Percentiles rank a stretch among this genome's conserved stretches.
Conservation (phyloP, 1,139 yeast genomes). For the Geotrichum klebahnii region DNA sequence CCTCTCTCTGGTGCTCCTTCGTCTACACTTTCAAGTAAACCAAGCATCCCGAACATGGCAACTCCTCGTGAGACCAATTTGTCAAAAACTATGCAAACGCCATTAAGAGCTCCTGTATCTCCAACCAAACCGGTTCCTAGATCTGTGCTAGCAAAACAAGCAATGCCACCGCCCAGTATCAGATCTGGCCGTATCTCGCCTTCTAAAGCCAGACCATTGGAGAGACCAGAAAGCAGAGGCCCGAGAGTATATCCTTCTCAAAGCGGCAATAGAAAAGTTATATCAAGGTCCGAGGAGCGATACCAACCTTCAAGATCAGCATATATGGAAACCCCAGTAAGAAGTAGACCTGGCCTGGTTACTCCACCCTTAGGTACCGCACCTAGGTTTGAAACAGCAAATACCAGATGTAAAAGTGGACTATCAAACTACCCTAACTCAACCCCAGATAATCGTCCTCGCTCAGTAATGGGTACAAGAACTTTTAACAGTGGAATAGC, state of each 20-base stretch:
- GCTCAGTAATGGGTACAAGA: neutral
- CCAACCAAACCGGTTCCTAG: slow-evolving; percentile 1
- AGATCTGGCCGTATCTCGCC: slow-evolving; percentile 4
- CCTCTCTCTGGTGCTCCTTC: too few relatives aligned
- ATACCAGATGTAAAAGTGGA: neutral
- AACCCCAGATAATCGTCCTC: neutral
- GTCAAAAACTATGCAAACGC: neutral
- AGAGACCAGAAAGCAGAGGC: neutral
- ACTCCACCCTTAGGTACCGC: too few relatives aligned
- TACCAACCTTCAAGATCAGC: too few relatives aligned
- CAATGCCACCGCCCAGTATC: slow-evolving; percentile 6
- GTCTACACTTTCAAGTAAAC: too few relatives aligned
- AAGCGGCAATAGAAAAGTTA: neutral
- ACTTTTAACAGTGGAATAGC: neutral
- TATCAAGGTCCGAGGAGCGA: too few relatives aligned
- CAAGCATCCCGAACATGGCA: slow-evolving; percentile 9
- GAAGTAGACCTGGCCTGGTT: too few relatives aligned
- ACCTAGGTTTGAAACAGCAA: too few relatives aligned
- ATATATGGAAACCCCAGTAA: neutral
- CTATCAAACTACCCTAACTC: neutral
- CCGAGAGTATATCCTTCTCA: neutral
- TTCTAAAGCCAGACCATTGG: neutral
- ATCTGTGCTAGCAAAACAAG: slow-evolving; percentile 2
- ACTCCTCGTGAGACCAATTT: neutral
- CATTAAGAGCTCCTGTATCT: neutral